Percentiles rank a stretch among this genome's conserved stretches.
phyloP scores from a whole-genome alignment of 495 filamentous ascomycete genomes.

The Penicillium samsonianum region DNA sequence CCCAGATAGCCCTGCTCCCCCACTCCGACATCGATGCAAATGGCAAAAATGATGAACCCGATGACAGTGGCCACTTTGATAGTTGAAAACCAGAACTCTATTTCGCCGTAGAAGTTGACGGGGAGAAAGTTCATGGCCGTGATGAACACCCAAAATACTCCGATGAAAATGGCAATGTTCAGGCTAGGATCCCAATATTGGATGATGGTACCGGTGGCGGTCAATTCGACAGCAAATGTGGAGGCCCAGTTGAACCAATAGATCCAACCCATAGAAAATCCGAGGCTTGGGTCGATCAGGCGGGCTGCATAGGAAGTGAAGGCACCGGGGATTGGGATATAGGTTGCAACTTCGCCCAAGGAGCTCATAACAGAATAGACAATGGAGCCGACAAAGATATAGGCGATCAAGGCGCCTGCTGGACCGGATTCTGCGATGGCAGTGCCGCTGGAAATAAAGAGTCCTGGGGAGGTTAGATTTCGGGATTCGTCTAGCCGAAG shows the following conservation, averaged over 20 bases:
- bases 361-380: constrained; percentile 55
- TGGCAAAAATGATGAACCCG: constrained; percentile 59
- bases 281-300: constrained; percentile 66
- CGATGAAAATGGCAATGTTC: constrained; percentile 65
- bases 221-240: constrained; percentile 67
- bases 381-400: constrained; percentile 56
- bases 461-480: constrained; percentile 22
- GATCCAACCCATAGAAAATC: constrained; percentile 76
- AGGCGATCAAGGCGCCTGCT: constrained; percentile 64
- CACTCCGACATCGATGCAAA: constrained; percentile 61
- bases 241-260: constrained; percentile 59
- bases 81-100: constrained; percentile 61
- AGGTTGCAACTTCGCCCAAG: constrained; percentile 69
- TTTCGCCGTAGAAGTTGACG: constrained; percentile 54
- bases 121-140: constrained; percentile 61
- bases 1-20: constrained; percentile 57
- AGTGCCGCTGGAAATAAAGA: constrained; percentile 69
- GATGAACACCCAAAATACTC: constrained; percentile 66
- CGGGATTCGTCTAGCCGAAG: background rate
- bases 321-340: constrained; percentile 67
- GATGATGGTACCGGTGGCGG: constrained; percentile 66
- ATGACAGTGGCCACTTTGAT: constrained; percentile 61
- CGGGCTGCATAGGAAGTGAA: constrained; percentile 69
- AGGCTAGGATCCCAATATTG: constrained; percentile 64
- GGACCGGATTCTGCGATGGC: constrained; percentile 64